phyloP scores from a whole-genome alignment of 352 stramenopile genomes.

The Phytopythium litorale region DNA sequence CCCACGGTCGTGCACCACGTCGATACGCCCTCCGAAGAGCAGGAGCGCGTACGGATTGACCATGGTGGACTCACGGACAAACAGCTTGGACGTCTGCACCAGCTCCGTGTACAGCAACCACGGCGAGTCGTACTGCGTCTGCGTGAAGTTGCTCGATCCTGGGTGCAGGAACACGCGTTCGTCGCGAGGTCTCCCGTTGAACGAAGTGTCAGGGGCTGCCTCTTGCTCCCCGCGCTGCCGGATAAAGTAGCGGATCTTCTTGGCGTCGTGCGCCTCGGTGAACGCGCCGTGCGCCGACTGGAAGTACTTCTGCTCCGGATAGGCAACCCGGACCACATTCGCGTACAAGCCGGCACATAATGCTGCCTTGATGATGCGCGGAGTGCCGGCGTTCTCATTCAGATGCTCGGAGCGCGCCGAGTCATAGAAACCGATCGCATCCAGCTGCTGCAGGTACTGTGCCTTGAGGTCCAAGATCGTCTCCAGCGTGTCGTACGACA shows the following conservation, averaged over 20 bases:
- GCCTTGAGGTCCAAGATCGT: slow-evolving; percentile 90
- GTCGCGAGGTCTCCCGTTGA: slow-evolving; percentile 23
- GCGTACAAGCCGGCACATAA: slow-evolving; percentile 79
- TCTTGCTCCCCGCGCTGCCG: slow-evolving; percentile 17
- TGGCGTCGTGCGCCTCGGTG: slow-evolving; percentile 89
- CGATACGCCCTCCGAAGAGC: slow-evolving; percentile 95
- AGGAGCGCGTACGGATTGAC: slow-evolving; percentile 96
- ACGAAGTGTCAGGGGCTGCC: neutral
- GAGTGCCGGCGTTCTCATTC: slow-evolving; percentile 62
- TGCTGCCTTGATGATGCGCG: slow-evolving; percentile 90
- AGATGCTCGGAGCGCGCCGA: slow-evolving; percentile 24
- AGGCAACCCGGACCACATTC: slow-evolving; percentile 83
- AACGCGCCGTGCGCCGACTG: slow-evolving; percentile 89
- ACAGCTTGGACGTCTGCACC: slow-evolving; percentile 97
- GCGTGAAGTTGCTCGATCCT: slow-evolving; percentile 87
- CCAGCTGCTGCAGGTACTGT: slow-evolving; percentile 83
- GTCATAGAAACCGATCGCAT: slow-evolving; percentile 80
- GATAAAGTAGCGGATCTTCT: slow-evolving; percentile 94
- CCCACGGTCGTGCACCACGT: slow-evolving; percentile 91
- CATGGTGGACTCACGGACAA: slow-evolving; percentile 94
- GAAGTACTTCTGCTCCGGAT: slow-evolving; percentile 94
- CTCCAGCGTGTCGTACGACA: slow-evolving; percentile 88
- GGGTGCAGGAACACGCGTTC: slow-evolving; percentile 97
- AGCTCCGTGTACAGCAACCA: slow-evolving; percentile 96
- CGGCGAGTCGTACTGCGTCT: slow-evolving; percentile 93